Conservation (phyloP, 2,329 filamentous ascomycete species). For the Septoria linicola region DNA sequence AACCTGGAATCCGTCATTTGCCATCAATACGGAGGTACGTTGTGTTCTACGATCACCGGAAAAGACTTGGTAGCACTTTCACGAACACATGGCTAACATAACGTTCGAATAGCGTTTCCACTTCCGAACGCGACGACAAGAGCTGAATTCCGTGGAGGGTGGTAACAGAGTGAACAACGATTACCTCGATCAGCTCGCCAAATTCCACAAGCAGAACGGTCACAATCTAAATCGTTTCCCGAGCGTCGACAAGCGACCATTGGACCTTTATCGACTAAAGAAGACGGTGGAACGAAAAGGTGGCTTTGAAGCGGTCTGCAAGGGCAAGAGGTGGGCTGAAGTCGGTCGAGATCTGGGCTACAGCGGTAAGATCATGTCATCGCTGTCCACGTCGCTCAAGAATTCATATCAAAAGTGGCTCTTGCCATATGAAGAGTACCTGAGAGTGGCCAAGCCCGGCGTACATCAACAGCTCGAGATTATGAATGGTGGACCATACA, state of each 20-base stretch:
- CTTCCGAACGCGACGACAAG: conserved; percentile 92
- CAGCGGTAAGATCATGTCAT: conserved; percentile 99
- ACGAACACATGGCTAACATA: conserved; percentile 21
- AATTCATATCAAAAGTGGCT: conserved; percentile 98
- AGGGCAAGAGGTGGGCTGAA: conserved; percentile 97
- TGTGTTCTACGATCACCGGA: conserved; percentile 11
- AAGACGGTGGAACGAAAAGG: conserved; percentile 94
- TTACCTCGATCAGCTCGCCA: conserved; percentile 90
- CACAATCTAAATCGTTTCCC: conserved; percentile 91
- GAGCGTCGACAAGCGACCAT: conserved; percentile 93
- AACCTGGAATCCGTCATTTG: conserved; percentile 90
- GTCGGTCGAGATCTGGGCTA: conserved; percentile 95
- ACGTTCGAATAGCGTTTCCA: conserved; percentile 73
- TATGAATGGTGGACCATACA: conserved; percentile 89
- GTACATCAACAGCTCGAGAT: conserved; percentile 95
- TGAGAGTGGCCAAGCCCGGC: conserved; percentile 84
- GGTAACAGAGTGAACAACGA: conserved; percentile 93
- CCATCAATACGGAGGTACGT: conserved; percentile 93
- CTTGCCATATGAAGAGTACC: conserved; percentile 92
- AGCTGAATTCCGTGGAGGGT: conserved; percentile 97
- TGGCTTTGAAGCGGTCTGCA: conserved; percentile 95
- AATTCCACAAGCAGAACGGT: conserved; percentile 96
- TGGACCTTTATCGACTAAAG: conserved; percentile 93
- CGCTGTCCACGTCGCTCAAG: conserved; percentile 92
- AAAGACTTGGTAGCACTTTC: neutral